These are phyloP conservation scores for Aspergillus quadricinctus DNA, from an alignment of 2,329 filamentous ascomycete species.

Conservation along the genomic window DNA sequence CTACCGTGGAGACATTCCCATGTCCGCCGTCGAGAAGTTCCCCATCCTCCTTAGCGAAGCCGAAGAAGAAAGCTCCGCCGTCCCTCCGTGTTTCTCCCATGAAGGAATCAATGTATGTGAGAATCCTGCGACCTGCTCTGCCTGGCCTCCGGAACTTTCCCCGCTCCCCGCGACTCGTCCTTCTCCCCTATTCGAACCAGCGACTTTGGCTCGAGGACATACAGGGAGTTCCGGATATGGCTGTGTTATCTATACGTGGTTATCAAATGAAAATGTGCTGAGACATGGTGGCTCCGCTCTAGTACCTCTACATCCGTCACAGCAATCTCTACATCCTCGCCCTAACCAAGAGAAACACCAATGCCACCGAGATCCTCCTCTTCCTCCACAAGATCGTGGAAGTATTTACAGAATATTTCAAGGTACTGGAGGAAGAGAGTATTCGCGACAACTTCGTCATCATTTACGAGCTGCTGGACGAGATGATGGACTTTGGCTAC, in stretches of 20 bases:
- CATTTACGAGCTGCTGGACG: slow-evolving; percentile 96
- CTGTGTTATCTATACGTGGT: slow-evolving; percentile 4
- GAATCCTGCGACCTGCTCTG: slow-evolving; percentile 1
- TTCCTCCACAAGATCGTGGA: slow-evolving; percentile 98
- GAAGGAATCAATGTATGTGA: slow-evolving; percentile 90
- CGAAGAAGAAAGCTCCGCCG: slow-evolving; percentile 97
- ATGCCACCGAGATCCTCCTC: slow-evolving; percentile 95
- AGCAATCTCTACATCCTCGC: slow-evolving; percentile 99
- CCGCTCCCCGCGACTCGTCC: slow-evolving; percentile 5
- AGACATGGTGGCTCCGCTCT: slow-evolving; percentile 5
- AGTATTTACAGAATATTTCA: slow-evolving; percentile 99
- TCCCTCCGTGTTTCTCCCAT: slow-evolving; percentile 95
- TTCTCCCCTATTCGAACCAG: slow-evolving; percentile 16
- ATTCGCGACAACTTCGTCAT: slow-evolving; percentile 99
- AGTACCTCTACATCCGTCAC: slow-evolving; percentile 99
- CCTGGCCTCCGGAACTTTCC: slow-evolving; percentile 2
- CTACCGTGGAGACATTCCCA: slow-evolving; percentile 96
- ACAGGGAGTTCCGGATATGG: background rate
- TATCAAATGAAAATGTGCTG: slow-evolving; percentile 13
- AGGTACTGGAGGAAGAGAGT: slow-evolving; percentile 95
- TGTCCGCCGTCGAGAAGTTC: slow-evolving; percentile 98
- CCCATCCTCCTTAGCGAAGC: slow-evolving; percentile 93
- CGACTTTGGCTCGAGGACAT: background rate
- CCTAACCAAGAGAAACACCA: slow-evolving; percentile 96
- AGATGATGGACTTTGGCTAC: slow-evolving; percentile 99